Evolutionary conservation across 768 basidiomycete genomes (phyloP), one percentile per base, ranked within the genome.

Genomic region (Daedaleopsis sinensis): DNA sequence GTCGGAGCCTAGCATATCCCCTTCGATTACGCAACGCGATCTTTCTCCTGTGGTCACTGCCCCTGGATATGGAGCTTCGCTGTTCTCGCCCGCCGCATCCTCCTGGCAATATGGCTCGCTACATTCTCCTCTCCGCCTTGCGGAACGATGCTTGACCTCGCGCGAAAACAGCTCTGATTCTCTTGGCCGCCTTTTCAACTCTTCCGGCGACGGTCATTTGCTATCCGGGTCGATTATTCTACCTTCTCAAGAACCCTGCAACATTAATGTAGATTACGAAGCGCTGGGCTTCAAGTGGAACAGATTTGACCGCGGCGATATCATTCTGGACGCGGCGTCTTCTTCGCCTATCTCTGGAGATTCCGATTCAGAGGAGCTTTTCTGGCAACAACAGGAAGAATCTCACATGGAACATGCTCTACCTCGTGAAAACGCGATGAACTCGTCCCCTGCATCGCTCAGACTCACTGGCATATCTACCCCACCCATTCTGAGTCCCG

Each of bases 231-330:
- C 39, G 24, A 19, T 16, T n/a, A 53, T 48, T 21, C 48, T 4
- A 55, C 15, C 19, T 18, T 32, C 48, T 38, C 74, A 42, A 27
- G 23, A 15, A 19, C 16, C 21, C 12, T 9, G 16, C 9, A 6
- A 1, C 19, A 23, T 15, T 23, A 1, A 15, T 8, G 19, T 59
- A 39, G 75, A 78, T 62, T 68, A 73, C 48, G 70, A 74, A 7
- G 66, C 67, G 5, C 71, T 88, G 10, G 82, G 83, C 65, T 89
- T 88, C 64, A 77, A 68, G 54, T 88, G 87, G 87, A 71, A 74
- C 49, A 80, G 81, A 10, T 89, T 87, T 64, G 69, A 77, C 18
- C 64, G 63, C 5, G 24, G 60, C 15, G 15, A 51, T 0, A 19
- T 51, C 7, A 18, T 42, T 5, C 24, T 23, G 4, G 47, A 52